Percentiles rank a stretch among this genome's conserved stretches.
Conservation (phyloP, 352 stramenopile species). For the Pythium brachiatum region DNA sequence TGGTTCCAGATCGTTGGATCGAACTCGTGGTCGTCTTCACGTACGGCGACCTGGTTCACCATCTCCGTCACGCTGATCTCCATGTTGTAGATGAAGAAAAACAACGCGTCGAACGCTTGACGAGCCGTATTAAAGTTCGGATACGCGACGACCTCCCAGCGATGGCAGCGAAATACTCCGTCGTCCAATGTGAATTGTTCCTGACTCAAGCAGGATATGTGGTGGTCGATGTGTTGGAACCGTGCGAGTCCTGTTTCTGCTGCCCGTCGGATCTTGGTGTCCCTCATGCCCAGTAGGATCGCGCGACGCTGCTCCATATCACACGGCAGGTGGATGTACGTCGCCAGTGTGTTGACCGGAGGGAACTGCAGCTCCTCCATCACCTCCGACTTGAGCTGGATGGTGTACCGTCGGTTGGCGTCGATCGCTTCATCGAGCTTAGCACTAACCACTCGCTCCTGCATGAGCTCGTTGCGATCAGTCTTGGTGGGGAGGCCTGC, state of each 20-base stretch:
- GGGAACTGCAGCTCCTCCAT: background rate
- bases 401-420: background rate
- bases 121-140: slow-evolving; percentile 31
- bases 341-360: background rate
- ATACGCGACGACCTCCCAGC: slow-evolving; percentile 39
- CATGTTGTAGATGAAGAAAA: slow-evolving; percentile 40
- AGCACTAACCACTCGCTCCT: background rate
- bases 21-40: slow-evolving; percentile 16
- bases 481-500: slow-evolving; percentile 6
- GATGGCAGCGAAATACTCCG: background rate
- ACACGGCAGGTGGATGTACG: slow-evolving; percentile 4
- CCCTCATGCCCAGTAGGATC: background rate
- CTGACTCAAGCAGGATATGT: background rate
- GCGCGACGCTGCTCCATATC: background rate
- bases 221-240: background rate
- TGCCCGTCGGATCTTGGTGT: background rate
- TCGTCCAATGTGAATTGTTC: background rate
- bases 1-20: slow-evolving; percentile 33
- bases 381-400: slow-evolving; percentile 2
- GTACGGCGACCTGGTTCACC: slow-evolving; percentile 40
- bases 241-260: background rate
- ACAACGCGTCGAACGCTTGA: slow-evolving; percentile 43
- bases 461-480: background rate
- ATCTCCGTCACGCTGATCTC: slow-evolving; percentile 50
- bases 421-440: slow-evolving; percentile 7